Evolutionary conservation across 1,284 basidiomycete genomes (phyloP), one percentile per base, ranked within the genome.

Genomic region (Ganoderma meredithae): DNA sequence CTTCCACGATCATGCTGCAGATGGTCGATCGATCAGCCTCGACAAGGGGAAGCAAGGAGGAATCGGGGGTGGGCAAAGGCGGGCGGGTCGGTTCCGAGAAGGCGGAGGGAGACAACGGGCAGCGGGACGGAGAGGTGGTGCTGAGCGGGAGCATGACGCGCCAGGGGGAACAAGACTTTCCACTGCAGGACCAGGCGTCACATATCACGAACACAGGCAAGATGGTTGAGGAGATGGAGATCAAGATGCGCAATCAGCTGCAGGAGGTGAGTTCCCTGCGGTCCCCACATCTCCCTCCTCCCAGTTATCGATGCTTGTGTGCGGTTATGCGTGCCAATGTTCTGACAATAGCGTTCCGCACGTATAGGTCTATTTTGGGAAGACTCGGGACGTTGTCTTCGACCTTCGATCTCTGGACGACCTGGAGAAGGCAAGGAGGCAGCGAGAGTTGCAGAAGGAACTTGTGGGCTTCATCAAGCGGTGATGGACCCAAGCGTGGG

Each of bases 211-310:
- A 99, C 81, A 91, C 94, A 19, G 98, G 98, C 4, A 89, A 88
- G 73, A 93, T 99, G 90, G 91, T 99, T 73, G 98, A 99, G 81
- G 97, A 99, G 73, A 97, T 97, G 93, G 98, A 99, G 82, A 95
- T 96, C 79, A 98, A 98, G 84, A 97, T 99, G 93, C 90, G 98
- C 60, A 98, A 98, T 80, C 85, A 96, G 68, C 85, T 99, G 59
- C 95, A 97, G 77, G 95, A 98, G 82, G 90, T 87, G 69, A 40
- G 82, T 66, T 62, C 12, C 27, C 40, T 47, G n/a, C n/a, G 1
- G 44, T 9, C 25, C 12, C 47, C n/a, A 3, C 41, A 17, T 6
- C 43, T 19, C 6, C 43, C 17, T 17, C 17, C 19, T 7, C 43
- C 19, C 17, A 6, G n/a, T 27, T 22, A 39, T 39, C 17, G 4